Evolutionary conservation across 2,329 filamentous ascomycete genomes (phyloP).

Genomic region (Botrytis fragariae): DNA sequence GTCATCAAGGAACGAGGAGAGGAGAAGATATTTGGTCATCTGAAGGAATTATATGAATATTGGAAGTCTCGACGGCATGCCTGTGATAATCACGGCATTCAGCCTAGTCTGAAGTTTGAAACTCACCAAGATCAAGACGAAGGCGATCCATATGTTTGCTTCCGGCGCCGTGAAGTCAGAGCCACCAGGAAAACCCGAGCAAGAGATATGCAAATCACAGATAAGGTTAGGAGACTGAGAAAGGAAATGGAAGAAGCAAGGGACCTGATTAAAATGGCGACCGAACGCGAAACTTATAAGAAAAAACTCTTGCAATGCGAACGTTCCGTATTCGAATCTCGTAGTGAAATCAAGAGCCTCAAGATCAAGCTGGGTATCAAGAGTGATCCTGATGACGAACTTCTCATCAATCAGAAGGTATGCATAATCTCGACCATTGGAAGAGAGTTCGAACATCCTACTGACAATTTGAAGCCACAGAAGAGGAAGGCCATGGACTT

Average conservation of each 20-base stretch:
- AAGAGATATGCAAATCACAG: conserved; percentile 88
- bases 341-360: conserved; percentile 77
- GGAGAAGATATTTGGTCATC: conserved; percentile 52
- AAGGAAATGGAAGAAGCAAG: conserved; percentile 88
- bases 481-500: conserved; percentile 66
- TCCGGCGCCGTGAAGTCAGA: conserved; percentile 89
- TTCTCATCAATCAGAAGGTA: conserved; percentile 92
- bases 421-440: conserved; percentile 40
- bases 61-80: conserved; percentile 74
- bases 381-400: conserved; percentile 72
- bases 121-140: conserved; percentile 93
- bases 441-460: neutral
- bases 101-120: conserved; percentile 86
- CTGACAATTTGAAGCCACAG: conserved; percentile 52
- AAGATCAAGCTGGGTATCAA: conserved; percentile 89
- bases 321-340: conserved; percentile 76
- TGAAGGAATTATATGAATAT: conserved; percentile 82
- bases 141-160: conserved; percentile 95
- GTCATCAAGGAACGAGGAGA: conserved; percentile 53
- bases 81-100: conserved; percentile 68
- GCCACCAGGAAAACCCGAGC: conserved; percentile 93
- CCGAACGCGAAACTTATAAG: conserved; percentile 76
- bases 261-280: conserved; percentile 72
- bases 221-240: conserved; percentile 89
- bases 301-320: conserved; percentile 74